Conservation (phyloP, 2,329 filamentous ascomycete genomes). For the Fusarium albosuccineum region DNA sequence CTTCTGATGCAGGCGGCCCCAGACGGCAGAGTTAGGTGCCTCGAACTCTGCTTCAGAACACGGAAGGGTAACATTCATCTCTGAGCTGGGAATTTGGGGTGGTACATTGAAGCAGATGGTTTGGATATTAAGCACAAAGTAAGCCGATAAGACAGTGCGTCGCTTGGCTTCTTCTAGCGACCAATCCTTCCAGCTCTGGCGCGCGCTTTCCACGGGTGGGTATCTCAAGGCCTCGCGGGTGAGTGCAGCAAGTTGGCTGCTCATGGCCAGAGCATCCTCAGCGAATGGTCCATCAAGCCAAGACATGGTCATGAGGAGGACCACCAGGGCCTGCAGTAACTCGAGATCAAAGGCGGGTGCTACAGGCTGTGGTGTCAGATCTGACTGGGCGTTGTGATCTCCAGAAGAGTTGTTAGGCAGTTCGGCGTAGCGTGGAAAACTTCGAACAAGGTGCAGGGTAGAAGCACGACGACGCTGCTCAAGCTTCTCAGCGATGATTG, state of each 20-base stretch:
- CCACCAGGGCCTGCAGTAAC: neutral
- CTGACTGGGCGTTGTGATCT: neutral
- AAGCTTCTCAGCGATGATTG: neutral
- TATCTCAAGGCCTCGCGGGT: neutral
- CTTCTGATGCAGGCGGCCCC: neutral
- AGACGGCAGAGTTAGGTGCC: neutral
- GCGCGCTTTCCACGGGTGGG: neutral
- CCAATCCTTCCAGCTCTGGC: neutral
- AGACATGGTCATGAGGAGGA: neutral
- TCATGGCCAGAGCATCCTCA: neutral
- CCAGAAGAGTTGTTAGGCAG: neutral
- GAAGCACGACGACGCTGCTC: neutral
- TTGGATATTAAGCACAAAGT: slow-evolving; percentile 67
- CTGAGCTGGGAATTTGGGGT: slow-evolving; percentile 62
- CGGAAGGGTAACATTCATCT: neutral
- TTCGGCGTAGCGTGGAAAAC: neutral
- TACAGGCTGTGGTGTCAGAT: neutral
- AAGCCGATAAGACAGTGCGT: slow-evolving; percentile 60
- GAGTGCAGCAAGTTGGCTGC: neutral
- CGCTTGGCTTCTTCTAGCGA: slow-evolving; percentile 17
- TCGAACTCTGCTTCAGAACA: slow-evolving; percentile 5
- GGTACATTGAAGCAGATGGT: slow-evolving; percentile 73
- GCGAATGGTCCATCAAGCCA: slow-evolving; percentile 3
- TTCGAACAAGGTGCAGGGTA: neutral
- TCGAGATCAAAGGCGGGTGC: neutral